Evolutionary conservation across 1,284 basidiomycete species (phyloP), one percentile per base, ranked within the genome.

Genomic region (Naganishia sp.): DNA sequence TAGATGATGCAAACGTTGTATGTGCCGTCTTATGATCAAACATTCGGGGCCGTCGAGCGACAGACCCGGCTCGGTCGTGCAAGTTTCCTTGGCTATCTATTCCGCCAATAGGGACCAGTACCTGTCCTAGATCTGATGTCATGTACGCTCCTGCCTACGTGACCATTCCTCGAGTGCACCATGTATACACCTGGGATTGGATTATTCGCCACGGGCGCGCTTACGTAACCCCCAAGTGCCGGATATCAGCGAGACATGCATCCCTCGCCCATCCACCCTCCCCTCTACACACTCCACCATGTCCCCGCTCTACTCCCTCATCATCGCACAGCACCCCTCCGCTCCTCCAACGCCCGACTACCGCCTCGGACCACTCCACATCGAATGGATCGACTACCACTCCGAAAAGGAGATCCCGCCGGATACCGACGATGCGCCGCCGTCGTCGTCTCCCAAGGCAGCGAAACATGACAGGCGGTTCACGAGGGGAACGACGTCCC

Each of bases 401-500:
- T 39, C 47, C 2, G 63, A 65, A 28, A 61, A 57, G 42, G 52
- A 68, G 17, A 47, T 67, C 35, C 35, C 32, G 21, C 46, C 39
- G 18, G n/a, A 50, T 9, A 15, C 32, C 3, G 11, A 21, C 5
- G 43, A 47, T 28, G 35, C 7, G 13, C 28, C 28, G 23, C 10
- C 54, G n/a, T 11, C 54, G n/a, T 11, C 13, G 54, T 28, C 45
- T 18, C n/a, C n/a, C 32, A 35, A 21, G 15, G 13, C 35, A 17
- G 9, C 32, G 15, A 54, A 54, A 17, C 50, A 18, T 31, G 49
- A 41, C 39, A 43, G 32, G 35, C 39, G 66, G 41, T 46, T 41
- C 18, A 67, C 61, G 4, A 58, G 45, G 11, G 67, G 67, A 18
- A 66, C 60, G 4, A 76, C 79, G 1, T 72, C 75, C 15, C 72